These are phyloP conservation scores for Boletus barrowsii DNA, from an alignment of 768 basidiomycete species.

Conservation along the genomic window DNA sequence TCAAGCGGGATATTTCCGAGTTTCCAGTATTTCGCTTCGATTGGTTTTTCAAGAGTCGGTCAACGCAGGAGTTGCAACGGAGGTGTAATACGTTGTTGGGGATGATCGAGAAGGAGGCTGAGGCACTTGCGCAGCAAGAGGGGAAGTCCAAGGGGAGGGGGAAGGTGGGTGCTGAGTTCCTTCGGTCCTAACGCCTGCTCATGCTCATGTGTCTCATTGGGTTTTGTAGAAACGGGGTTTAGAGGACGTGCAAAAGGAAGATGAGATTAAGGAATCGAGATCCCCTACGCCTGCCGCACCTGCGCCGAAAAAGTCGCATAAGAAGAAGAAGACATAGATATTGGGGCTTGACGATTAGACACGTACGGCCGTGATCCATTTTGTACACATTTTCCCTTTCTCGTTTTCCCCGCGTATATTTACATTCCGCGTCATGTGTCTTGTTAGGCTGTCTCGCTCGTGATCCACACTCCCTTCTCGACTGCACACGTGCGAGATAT, in stretches of 20 bases:
- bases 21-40: slow-evolving; percentile 97
- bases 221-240: slow-evolving; percentile 62
- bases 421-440: no score
- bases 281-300: slow-evolving; percentile 58
- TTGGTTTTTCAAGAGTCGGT: slow-evolving; percentile 96
- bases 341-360: background rate
- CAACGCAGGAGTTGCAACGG: slow-evolving; percentile 82
- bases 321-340: slow-evolving; percentile 64
- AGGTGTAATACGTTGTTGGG: slow-evolving; percentile 83
- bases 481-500: background rate
- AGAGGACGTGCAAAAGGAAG: slow-evolving; percentile 58
- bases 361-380: no score
- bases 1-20: slow-evolving; percentile 95
- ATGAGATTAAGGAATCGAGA: slow-evolving; percentile 50
- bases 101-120: slow-evolving; percentile 92
- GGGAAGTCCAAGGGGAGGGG: slow-evolving; percentile 62
- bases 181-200: background rate
- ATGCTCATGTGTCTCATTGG: slow-evolving; percentile 4
- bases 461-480: background rate
- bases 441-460: no score
- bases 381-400: no score
- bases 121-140: slow-evolving; percentile 62
- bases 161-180: slow-evolving; percentile 46
- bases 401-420: no score
- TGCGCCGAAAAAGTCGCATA: slow-evolving; percentile 54